Evolutionary conservation across 1,284 basidiomycete genomes (phyloP).

Genomic region (Fomitopsis schrenkii): DNA sequence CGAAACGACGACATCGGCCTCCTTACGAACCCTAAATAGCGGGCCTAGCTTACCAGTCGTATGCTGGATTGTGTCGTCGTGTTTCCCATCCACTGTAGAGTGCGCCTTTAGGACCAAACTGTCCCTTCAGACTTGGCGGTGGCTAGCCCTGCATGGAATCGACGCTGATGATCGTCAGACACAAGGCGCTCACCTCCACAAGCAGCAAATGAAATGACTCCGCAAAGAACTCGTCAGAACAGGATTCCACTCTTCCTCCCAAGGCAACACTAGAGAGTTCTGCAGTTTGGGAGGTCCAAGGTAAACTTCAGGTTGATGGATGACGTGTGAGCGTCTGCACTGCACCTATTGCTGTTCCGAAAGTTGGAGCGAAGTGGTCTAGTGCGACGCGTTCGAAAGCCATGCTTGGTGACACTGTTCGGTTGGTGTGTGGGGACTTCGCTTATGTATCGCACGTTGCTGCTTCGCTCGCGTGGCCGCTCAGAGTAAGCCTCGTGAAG

Average conservation of each 20-base stretch:
- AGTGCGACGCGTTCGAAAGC: slow-evolving; percentile 43
- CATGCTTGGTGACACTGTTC: slow-evolving; percentile 23
- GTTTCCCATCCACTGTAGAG: slow-evolving; percentile 96
- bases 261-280: slow-evolving; percentile 90
- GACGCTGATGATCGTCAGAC: background rate
- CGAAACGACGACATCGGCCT: background rate
- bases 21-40: background rate
- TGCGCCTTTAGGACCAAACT: slow-evolving; percentile 95
- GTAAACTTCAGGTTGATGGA: background rate
- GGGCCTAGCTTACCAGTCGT: slow-evolving; percentile 76
- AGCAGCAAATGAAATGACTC: slow-evolving; percentile 82
- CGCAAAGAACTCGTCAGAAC: slow-evolving; percentile 97
- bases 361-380: slow-evolving; percentile 46
- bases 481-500: too few relatives aligned
- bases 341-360: slow-evolving; percentile 59
- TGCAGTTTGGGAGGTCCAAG: slow-evolving; percentile 23
- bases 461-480: too few relatives aligned
- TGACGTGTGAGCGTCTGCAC: background rate
- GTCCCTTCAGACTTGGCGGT: slow-evolving; percentile 81
- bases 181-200: slow-evolving; percentile 54
- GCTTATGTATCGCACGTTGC: too few relatives aligned
- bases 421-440: background rate
- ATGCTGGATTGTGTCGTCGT: slow-evolving; percentile 81
- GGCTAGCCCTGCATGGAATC: slow-evolving; percentile 43
- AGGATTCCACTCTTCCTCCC: slow-evolving; percentile 71